Conservation (phyloP, 352 stramenopile genomes). For the Globisporangium echinulatum region DNA sequence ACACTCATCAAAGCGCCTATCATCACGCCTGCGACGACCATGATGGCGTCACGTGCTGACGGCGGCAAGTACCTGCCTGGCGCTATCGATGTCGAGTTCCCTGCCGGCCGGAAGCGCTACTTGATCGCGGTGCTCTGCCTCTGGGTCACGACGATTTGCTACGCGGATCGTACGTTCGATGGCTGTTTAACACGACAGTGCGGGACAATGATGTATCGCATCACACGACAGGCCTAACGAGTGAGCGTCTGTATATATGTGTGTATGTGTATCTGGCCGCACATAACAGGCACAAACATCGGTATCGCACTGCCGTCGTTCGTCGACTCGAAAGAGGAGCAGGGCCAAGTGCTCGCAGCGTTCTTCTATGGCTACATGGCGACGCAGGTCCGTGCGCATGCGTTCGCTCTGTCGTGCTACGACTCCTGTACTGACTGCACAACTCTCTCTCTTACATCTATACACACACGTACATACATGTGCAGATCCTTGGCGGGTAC, state of each 20-base stretch:
- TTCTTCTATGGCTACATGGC: conserved; percentile 88
- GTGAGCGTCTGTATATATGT: background rate
- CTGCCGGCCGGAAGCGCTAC: conserved; percentile 43
- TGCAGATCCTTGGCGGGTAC: conserved; percentile 70
- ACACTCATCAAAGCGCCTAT: too few relatives aligned
- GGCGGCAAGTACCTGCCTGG: background rate
- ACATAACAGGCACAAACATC: conserved; percentile 74
- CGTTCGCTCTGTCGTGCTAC: background rate
- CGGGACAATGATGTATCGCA: background rate
- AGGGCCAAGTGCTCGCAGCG: conserved; percentile 74
- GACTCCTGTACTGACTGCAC: background rate
- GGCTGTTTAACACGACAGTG: background rate
- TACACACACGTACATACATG: background rate
- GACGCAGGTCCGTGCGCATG: conserved; percentile 45
- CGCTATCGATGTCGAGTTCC: background rate
- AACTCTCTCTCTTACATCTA: background rate
- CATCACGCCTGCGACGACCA: too few relatives aligned
- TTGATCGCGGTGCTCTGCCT: conserved; percentile 68
- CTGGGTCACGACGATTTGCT: conserved; percentile 78
- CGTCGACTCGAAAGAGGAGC: conserved; percentile 62
- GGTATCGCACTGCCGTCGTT: conserved; percentile 78
- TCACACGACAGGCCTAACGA: background rate
- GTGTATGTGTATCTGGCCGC: background rate
- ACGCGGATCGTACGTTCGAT: conserved; percentile 59
- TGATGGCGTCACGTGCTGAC: background rate